Conservation (phyloP, 805 yeast genomes). For the Brettanomyces sp. region DNA sequence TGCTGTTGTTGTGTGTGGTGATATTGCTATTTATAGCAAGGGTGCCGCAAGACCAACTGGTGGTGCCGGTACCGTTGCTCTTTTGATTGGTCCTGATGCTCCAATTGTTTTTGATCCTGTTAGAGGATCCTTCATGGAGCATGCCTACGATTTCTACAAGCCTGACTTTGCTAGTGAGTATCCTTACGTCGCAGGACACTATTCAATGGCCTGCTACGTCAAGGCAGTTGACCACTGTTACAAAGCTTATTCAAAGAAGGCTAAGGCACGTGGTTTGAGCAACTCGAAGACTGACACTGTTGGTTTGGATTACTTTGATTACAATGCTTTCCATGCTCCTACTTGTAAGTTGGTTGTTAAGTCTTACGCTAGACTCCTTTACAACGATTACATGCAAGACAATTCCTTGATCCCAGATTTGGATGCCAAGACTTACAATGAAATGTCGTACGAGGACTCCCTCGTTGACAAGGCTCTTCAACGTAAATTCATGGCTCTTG, state of each 20-base stretch:
- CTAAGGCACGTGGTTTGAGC: slow-evolving; percentile 40
- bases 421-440: slow-evolving; percentile 35
- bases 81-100: slow-evolving; percentile 94
- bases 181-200: slow-evolving; percentile 97
- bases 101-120: slow-evolving; percentile 86
- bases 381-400: slow-evolving; percentile 75
- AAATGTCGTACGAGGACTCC: slow-evolving; percentile 63
- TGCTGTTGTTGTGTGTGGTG: slow-evolving; percentile 95
- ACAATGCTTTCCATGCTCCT: slow-evolving; percentile 95
- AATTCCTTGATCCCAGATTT: slow-evolving; percentile 54
- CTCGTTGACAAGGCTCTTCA: slow-evolving; percentile 74
- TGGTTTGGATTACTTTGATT: slow-evolving; percentile 74
- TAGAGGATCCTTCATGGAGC: slow-evolving; percentile 92
- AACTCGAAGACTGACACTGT: slow-evolving; percentile 40
- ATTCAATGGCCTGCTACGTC: slow-evolving; percentile 86
- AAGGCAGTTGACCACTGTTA: slow-evolving; percentile 88
- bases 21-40: slow-evolving; percentile 92
- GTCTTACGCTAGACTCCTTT: slow-evolving; percentile 84
- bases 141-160: slow-evolving; percentile 96
- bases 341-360: slow-evolving; percentile 92
- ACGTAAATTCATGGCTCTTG: slow-evolving; percentile 70
- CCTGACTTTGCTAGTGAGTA: slow-evolving; percentile 95
- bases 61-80: slow-evolving; percentile 95
- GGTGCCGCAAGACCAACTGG: slow-evolving; percentile 99
- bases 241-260: slow-evolving; percentile 71